These are phyloP conservation scores for Sporothrix humicola DNA, from an alignment of 2,329 filamentous ascomycete genomes.

Conservation along the genomic window DNA sequence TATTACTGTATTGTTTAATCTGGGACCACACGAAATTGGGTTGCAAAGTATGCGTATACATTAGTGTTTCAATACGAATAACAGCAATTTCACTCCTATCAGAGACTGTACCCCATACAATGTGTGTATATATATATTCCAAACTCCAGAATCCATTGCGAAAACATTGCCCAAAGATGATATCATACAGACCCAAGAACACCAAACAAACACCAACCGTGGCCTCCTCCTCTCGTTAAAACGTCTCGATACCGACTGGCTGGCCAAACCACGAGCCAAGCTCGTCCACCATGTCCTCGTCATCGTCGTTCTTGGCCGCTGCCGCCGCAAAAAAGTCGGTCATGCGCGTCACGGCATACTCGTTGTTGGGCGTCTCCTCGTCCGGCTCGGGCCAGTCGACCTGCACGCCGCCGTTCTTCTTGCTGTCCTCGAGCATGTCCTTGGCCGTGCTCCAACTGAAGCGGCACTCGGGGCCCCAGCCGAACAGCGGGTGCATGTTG, in stretches of 20 bases:
- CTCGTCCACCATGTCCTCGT: slow-evolving; percentile 60
- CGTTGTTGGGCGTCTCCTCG: slow-evolving; percentile 57
- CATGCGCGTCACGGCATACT: slow-evolving; percentile 69
- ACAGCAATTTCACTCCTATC: neutral
- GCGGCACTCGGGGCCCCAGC: slow-evolving; percentile 90
- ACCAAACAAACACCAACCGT: neutral
- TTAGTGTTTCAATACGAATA: slow-evolving; percentile 5
- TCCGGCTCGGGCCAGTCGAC: slow-evolving; percentile 77
- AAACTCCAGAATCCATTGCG: neutral
- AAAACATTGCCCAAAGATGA: neutral
- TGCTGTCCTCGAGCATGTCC: slow-evolving; percentile 77
- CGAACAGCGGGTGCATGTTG: slow-evolving; percentile 92
- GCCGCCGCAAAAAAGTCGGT: slow-evolving; percentile 72
- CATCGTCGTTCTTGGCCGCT: slow-evolving; percentile 57
- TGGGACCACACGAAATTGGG: neutral
- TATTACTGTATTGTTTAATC: slow-evolving; percentile 21
- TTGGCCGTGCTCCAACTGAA: slow-evolving; percentile 97
- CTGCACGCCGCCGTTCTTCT: slow-evolving; percentile 58
- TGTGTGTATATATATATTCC: neutral
- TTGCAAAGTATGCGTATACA: slow-evolving; percentile 1
- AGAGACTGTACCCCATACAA: neutral
- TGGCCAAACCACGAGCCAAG: slow-evolving; percentile 83
- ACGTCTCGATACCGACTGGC: slow-evolving; percentile 70
- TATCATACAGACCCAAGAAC: slow-evolving; percentile 1
- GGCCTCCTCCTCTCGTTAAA: slow-evolving; percentile 52